Base-by-base conservation (phyloP, 352 stramenopile species). In the Phytophthora cajani region DNA sequence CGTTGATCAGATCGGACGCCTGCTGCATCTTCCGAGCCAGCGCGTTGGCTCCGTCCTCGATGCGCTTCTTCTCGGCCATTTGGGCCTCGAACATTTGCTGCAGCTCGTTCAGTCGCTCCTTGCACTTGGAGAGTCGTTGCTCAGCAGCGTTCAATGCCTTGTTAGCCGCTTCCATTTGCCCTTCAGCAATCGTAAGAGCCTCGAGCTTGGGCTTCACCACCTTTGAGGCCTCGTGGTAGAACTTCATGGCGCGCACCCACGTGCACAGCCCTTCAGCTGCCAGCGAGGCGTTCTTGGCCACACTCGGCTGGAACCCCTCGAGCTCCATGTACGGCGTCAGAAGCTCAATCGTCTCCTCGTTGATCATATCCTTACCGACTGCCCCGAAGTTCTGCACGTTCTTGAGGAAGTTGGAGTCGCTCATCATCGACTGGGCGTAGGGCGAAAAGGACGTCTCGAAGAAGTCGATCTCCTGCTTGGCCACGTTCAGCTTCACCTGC, bases 201-300 rank as follows among this genome's bases (percentile, higher is more conserved):
- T 99, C 98, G 2, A 99, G 87, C 77, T 99, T 99, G 9, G 98
- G 98, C 73, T 99, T 99, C 14, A 99, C 97, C 66, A 99, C 98
- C 76, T 99, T 99, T 25, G 94, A 98, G 1, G 97, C 98, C 74
- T 99, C 94, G 77, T 99, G 97, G 81, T 99, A 99, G 66, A 97
- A 98, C 70, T 98, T 99, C 98, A 99, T 99, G 1, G 98, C 98
- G 36, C 91, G 82, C 61, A 98, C 97, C 91, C 97, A 99, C 25
- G 93, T 99, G 70, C 97, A 99, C 27, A 99, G 77, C 3, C 97
- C 97, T 74, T 99, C 97, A 1, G 97, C 97, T 51, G 97, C 97
- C 3, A 93, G 89, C 52, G 95, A 99, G 0, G 97, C 98, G 53
- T 98, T 99, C 82, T 99, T 99, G 21, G 97, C 98, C 6, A 99